Evolutionary conservation across 768 basidiomycete species (phyloP).

Genomic region (Xerocomellus amylosporus): DNA sequence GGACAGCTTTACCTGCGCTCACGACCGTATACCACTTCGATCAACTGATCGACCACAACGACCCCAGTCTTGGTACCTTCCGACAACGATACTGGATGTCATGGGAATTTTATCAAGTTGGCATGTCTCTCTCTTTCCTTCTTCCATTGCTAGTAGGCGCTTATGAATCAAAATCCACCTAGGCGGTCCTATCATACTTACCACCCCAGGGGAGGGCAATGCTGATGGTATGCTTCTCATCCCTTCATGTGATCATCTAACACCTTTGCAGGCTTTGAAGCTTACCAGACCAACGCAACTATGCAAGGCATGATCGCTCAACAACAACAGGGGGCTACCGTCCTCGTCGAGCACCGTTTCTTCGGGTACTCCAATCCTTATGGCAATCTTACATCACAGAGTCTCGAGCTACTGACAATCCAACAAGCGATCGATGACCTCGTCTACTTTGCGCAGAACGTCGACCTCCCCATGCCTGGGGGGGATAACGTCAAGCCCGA

Average conservation of each 20-base stretch:
- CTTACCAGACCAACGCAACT: conserved; percentile 61
- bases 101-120: conserved; percentile 60
- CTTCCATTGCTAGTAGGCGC: background rate
- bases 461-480: conserved; percentile 62
- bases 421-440: conserved; percentile 75
- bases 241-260: background rate
- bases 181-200: conserved; percentile 29
- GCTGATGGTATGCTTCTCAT: conserved; percentile 37
- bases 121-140: conserved; percentile 22
- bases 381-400: conserved; percentile 54
- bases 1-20: conserved; percentile 24
- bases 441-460: conserved; percentile 66
- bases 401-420: conserved; percentile 59
- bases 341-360: conserved; percentile 72
- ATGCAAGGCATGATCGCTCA: conserved; percentile 66
- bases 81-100: conserved; percentile 72
- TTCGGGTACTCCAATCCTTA: conserved; percentile 74
- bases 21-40: conserved; percentile 31
- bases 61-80: conserved; percentile 72
- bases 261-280: conserved; percentile 27
- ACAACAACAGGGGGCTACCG: conserved; percentile 58
- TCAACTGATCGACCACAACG: conserved; percentile 43
- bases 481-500: conserved; percentile 58
- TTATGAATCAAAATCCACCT: background rate
- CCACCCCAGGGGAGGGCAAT: conserved; percentile 63